Conservation (phyloP, 148 eudicot species). For the Cornus florida region DNA sequence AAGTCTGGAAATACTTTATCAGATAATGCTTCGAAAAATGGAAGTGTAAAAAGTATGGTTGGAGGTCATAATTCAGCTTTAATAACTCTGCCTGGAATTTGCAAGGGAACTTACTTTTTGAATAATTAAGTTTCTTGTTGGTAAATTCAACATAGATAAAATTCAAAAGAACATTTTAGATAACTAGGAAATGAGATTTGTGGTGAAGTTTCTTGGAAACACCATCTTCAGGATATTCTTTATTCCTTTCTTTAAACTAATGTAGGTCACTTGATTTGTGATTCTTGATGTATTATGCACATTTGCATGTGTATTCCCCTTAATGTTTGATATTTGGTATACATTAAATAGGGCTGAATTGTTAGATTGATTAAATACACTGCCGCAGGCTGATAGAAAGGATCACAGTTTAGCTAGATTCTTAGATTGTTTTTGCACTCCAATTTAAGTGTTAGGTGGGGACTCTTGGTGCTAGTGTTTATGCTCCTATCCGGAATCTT, state of each 20-base stretch:
- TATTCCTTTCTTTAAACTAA: not conserved
- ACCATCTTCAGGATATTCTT: not conserved
- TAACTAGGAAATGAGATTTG: not conserved
- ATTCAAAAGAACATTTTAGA: not conserved
- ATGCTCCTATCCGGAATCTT: no score
- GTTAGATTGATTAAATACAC: no score
- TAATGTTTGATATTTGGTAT: not conserved
- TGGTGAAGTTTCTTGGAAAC: not conserved
- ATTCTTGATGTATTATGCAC: not conserved
- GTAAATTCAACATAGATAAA: not conserved
- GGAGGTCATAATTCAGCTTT: not conserved
- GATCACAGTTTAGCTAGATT: no score
- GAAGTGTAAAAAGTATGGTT: not conserved
- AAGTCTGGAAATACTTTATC: not conserved
- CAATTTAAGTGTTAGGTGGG: no score
- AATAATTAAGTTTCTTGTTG: not conserved
- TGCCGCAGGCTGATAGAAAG: no score
- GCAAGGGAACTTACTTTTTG: not conserved
- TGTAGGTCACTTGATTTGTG: not conserved
- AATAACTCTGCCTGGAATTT: not conserved
- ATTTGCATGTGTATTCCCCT: no score
- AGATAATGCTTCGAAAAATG: not conserved
- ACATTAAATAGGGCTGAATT: no score
- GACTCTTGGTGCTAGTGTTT: no score
- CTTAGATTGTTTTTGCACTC: no score